Evolutionary conservation across 2,329 filamentous ascomycete genomes (phyloP), one percentile per base, ranked within the genome.

Genomic region (Cyphellophora europaea): DNA sequence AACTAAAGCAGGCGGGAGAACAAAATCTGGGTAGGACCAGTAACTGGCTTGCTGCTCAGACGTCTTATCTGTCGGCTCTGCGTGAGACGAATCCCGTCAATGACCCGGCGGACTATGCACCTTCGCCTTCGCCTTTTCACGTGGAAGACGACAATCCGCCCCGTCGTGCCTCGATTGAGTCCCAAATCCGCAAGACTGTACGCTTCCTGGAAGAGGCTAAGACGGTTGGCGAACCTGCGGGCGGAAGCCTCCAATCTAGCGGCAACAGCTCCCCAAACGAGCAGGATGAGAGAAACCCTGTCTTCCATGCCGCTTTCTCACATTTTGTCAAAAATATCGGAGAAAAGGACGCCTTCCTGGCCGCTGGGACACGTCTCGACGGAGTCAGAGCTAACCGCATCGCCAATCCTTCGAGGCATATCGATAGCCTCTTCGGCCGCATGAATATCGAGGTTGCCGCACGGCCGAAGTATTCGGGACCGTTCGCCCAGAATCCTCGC

Each of bases 261-360:
- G 19, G 15, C 18, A 16, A 17, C 13, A 23, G 50, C 52, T 19
- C 38, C 43, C 19, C 43, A 11, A 77, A 12, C 72, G 72, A 6
- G 45, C 47, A 32, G 17, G 32, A 36, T 8, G 14, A 31, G 49
- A 61, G 70, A 36, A 63, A 69, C 59, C 58, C 78, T 52, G 82
- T 88, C 4, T 95, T 94, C 25, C 59, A 89, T 87, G 62, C 80
- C 83, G 86, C 86, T 6, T 95, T 94, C 56, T 78, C 86, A 48
- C 77, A 81, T 52, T 72, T 84, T 47, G 65, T 79, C 30, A 71
- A 82, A 39, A 74, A 74, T 19, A 76, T 75, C 11, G 76, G 74
- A 37, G 67, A 69, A 35, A 65, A 69, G 12, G 91, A 96, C 57
- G 77, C 80, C 6, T 94, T 94, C 54, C 73, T 93, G 36, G 83